Evolutionary conservation across 2,329 filamentous ascomycete genomes (phyloP).

Genomic region (Dactylellina cionopaga): DNA sequence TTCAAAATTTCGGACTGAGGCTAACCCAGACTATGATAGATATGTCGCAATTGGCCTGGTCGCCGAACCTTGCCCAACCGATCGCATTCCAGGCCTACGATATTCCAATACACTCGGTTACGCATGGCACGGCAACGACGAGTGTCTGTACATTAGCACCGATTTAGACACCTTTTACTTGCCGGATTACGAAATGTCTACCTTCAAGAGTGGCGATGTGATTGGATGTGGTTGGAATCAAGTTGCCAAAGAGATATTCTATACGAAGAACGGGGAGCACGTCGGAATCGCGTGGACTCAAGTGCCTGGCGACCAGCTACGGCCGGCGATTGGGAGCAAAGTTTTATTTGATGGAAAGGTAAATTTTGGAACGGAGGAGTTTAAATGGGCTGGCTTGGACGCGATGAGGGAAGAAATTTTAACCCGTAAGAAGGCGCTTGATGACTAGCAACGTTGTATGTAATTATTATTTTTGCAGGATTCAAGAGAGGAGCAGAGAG

Average conservation of each 20-base stretch:
- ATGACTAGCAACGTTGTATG: not conserved
- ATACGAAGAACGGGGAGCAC: constrained; percentile 32
- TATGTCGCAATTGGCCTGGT: constrained; percentile 30
- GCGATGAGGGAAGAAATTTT: constrained; percentile 8
- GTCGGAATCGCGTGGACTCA: constrained; percentile 13
- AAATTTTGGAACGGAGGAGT: constrained; percentile 36
- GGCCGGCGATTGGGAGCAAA: constrained; percentile 35
- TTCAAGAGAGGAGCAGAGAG: too few species aligned
- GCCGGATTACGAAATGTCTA: not conserved
- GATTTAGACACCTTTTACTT: not conserved
- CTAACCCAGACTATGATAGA: not conserved
- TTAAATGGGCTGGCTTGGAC: constrained; percentile 27
- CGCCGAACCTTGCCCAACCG: constrained; percentile 30
- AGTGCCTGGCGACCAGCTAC: constrained; percentile 25
- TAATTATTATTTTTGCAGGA: too few species aligned
- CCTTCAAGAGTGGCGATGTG: constrained; percentile 21
- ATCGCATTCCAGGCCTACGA: constrained; percentile 22
- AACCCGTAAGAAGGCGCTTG: not conserved
- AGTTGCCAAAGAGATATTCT: constrained; percentile 18
- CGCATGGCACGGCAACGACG: constrained; percentile 45
- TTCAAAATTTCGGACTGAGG: not conserved
- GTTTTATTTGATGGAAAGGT: constrained; percentile 18
- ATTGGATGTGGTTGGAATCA: constrained; percentile 36
- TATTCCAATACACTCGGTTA: constrained; percentile 22
- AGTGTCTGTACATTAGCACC: constrained; percentile 9